Base-by-base conservation (phyloP, 164 flowering plant genomes). In the Umbellularia californica region DNA sequence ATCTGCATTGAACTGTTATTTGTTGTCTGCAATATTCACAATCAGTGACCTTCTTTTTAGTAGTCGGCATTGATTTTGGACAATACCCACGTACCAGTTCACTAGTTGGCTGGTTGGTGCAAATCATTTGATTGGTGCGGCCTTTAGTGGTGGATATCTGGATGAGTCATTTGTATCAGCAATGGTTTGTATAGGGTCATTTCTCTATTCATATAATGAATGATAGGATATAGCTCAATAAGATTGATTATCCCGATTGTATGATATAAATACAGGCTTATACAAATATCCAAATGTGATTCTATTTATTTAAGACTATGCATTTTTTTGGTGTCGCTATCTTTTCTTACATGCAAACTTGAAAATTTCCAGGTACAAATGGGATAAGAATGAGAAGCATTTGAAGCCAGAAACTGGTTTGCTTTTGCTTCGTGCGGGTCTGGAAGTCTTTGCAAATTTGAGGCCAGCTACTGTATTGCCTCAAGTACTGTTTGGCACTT, bases 351-450 rank as follows among this genome's bases (percentile, higher is more conserved):
- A 28, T 70, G 58, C 15, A 19, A 11, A 13, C 10, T 20, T 22
- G 28, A 15, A 63, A 22, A 62, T 20, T 51, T 65, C 50, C 81
- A 95, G 99, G 85, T 93, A 95, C 80, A 92, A 93, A 82, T 95
- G 99, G 99, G 99, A 95, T 79, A 89, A 81, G 1, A 90, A 92
- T 80, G 90, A 85, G 81, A 87, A 90, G 24, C 92, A 92, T 73
- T 83, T 94, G 81, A 95, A 93, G 85, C 99, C 99, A n/a, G 99
- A 95, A 79, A 92, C 98, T 66, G 99, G 99, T 12, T 79, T 95
- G 83, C 99, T 95, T 87, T 89, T 89, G 79, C 89, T 95, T 55
- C 85, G 99, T 9, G 85, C 81, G 70, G 97, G 98, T 72, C 98
- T 95, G 81, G 85, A 86, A 70, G 98, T 92, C 27, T 95, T 95